Evolutionary conservation across 1,139 yeast species (phyloP), one percentile per base, ranked within the genome.

Genomic region (Hyphopichia burtonii): DNA sequence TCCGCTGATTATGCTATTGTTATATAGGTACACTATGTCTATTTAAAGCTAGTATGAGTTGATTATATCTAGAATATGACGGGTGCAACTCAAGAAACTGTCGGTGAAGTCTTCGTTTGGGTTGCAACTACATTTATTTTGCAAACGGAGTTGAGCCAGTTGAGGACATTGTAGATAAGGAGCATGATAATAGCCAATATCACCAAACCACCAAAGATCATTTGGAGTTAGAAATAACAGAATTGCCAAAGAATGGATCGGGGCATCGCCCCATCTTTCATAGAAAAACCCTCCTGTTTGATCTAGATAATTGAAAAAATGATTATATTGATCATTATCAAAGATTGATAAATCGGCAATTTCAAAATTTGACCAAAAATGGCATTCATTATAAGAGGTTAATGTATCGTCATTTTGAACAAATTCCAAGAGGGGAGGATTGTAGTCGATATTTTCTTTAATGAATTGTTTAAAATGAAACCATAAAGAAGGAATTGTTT

Each of bases 181-280:
- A 3, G 58, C 50, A 49, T 68, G 74, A 42, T 42, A 53, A 43
- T 68, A 68, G 19, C 74, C 74, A 9, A 66, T 40, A 40, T 65
- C 63, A 5, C 51, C 50, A 39, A 68, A 61, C 64, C 70, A 66
- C 46, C 61, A 58, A 12, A 68, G 36, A 20, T 66, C 63, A 16
- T 44, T 39, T 22, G 53, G 56, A 12, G 48, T 38, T 32, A 66
- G 47, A 36, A 62, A 53, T 32, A 58, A 43, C 34, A 63, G 56
- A 12, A 64, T 51, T 3, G 61, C 69, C 30, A 68, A 48, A 0
- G 69, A 49, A 47, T 67, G 73, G 10, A 68, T 52, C 0, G 74
- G 74, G 1, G 73, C 74, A 48, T 68, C 74, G 5, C 74, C 74
- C 74, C 74, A 68, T 36, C 74, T 49, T 47, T 68, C 73, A 45